A percentile compares a stretch with the other conserved stretches of the same genome.
Conservation (phyloP, 495 filamentous ascomycete species). For the Tuber microsphaerosporum region DNA sequence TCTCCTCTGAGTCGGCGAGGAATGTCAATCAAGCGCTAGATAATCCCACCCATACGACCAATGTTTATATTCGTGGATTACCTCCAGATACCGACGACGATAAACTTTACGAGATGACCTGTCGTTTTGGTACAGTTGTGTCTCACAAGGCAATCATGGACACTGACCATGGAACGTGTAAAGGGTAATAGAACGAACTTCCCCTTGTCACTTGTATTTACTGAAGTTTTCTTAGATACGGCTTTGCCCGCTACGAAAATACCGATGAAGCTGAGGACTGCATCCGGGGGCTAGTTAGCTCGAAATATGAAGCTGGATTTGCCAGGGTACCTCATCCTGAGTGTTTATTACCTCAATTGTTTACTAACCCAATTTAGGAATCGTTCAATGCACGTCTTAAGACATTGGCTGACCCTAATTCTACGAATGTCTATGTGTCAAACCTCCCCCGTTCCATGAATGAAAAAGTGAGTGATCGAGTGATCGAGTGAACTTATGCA, state of each 20-base stretch:
- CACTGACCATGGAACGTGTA: conserved; percentile 79
- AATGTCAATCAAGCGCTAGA: conserved; percentile 84
- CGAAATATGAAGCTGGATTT: conserved; percentile 95
- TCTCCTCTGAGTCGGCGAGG: conserved; percentile 64
- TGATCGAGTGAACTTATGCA: conserved; percentile 8
- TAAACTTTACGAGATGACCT: conserved; percentile 70
- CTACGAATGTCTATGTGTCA: conserved; percentile 94
- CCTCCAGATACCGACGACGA: conserved; percentile 92
- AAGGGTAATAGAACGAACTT: conserved; percentile 58
- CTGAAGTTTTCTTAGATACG: conserved; percentile 58
- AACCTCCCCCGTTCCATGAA: conserved; percentile 86
- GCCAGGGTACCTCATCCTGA: conserved; percentile 58
- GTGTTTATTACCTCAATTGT: conserved; percentile 7
- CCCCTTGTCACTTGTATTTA: conserved; percentile 10
- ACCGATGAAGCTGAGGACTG: conserved; percentile 85
- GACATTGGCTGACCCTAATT: conserved; percentile 72
- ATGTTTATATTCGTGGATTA: conserved; percentile 95
- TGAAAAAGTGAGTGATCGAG: conserved; percentile 60
- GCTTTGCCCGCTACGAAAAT: conserved; percentile 87
- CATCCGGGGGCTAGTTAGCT: conserved; percentile 88
- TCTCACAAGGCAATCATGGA: conserved; percentile 98
- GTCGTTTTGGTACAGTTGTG: conserved; percentile 81
- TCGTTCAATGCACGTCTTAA: conserved; percentile 95
- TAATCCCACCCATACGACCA: conserved; percentile 79
- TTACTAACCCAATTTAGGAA: conserved; percentile 53